Conservation (phyloP, 1,139 yeast genomes). For the Suhomyces wounanorum region DNA sequence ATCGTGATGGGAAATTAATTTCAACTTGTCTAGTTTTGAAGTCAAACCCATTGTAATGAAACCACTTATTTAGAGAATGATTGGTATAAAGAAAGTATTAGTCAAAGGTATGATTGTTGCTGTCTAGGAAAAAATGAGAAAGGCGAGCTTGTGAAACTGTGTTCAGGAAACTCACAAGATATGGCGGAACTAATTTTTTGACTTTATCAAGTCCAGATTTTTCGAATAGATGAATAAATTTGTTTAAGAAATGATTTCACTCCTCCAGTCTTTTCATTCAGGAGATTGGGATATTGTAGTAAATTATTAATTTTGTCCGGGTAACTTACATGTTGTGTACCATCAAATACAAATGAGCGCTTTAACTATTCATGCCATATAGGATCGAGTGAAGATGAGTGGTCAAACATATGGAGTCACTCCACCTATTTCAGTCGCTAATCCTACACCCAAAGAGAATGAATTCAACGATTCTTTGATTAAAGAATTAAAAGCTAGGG, state of each 20-base stretch:
- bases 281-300: too few species aligned
- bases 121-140: not conserved
- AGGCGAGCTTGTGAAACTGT: too few species aligned
- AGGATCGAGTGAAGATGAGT: not conserved
- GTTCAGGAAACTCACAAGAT: too few species aligned
- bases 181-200: too few species aligned
- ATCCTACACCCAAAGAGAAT: conserved; percentile 81
- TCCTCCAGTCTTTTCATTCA: too few species aligned
- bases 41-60: conserved; percentile 48
- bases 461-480: conserved; percentile 73
- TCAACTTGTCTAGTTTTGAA: conserved; percentile 37
- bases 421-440: conserved; percentile 80
- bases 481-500: conserved; percentile 76
- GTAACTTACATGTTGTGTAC: not conserved
- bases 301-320: not conserved
- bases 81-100: not conserved
- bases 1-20: conserved; percentile 18
- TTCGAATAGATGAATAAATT: too few species aligned
- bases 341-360: too few species aligned
- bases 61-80: not conserved
- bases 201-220: too few species aligned
- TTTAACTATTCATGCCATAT: too few species aligned
- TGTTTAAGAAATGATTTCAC: too few species aligned
- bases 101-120: not conserved
- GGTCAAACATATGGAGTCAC: conserved; percentile 70